Evolutionary conservation across 2,329 filamentous ascomycete species (phyloP), one percentile per base, ranked within the genome.

Genomic region (Aureobasidium sp.): DNA sequence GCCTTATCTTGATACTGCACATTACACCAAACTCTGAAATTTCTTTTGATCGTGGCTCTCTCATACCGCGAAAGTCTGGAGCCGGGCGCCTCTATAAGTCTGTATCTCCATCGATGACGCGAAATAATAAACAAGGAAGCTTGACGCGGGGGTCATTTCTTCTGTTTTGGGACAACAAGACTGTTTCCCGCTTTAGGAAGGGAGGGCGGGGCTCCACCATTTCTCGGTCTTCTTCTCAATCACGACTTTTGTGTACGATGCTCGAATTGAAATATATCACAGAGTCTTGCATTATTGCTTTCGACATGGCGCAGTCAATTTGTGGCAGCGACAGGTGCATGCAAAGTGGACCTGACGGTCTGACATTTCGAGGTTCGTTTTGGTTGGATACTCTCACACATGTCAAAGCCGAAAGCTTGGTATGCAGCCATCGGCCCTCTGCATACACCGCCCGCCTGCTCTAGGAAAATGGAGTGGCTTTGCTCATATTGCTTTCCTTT

Each of bases 1-100:
- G 35, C 34, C 45, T 39, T 50, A 50, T 39, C 22, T 12, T 50
- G 39, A 25, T 34, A 34, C 45, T 50, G 45, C 34, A 50, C 39
- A 24, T 39, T n/a, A 14, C 44, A 21, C 30, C 27, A 12, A 12
- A 39, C 8, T 37, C 22, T 32, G 35, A 35, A 5, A 17, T 37
- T 48, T 24, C 4, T 48, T 37, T 37, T 48, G 44, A 27, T 37
- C 32, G 19, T 29, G 27, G 27, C 25, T 34, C 27, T 34, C 42
- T 34, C 21, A 24, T 30, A 19, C 42, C n/a, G 11, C 5, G n/a
- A n/a, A n/a, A n/a, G n/a, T n/a, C n/a, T n/a, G 6, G 6, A 35
- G 32, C 14, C 16, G 27, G 29, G 29, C 27, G 42, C 29, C 21
- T 45, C 17, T 48, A 16, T 34, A 16, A 10, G n/a, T 14, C 14